These are phyloP conservation scores for Lathyrus tuberosus DNA, from an alignment of 306 rosid genomes.

Conservation along the genomic window DNA sequence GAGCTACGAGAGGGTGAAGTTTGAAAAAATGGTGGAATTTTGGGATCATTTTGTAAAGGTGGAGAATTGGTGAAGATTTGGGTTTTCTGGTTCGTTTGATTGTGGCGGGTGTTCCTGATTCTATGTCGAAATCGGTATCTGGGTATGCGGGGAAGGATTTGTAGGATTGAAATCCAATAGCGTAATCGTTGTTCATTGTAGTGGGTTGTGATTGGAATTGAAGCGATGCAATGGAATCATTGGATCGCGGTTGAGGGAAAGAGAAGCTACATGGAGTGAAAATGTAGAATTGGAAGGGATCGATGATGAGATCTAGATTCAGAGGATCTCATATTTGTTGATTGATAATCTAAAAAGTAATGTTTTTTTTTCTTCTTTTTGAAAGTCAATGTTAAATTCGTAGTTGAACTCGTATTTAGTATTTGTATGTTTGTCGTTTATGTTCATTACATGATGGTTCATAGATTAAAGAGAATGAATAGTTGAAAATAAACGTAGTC, in stretches of 20 bases:
- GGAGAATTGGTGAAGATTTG: constrained; percentile 39
- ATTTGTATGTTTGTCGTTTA: too few species aligned
- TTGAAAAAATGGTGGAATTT: constrained; percentile 59
- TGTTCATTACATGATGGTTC: too few species aligned
- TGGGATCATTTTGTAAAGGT: constrained; percentile 67
- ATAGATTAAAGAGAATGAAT: too few species aligned
- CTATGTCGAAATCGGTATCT: constrained; percentile 68
- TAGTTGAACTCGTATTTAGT: too few species aligned
- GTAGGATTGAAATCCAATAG: constrained; percentile 59
- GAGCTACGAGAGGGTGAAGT: constrained; percentile 59
- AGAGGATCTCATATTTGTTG: background rate
- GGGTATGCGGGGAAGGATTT: constrained; percentile 70
- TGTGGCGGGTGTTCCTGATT: constrained; percentile 52
- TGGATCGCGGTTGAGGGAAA: constrained; percentile 22
- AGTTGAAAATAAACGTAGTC: too few species aligned
- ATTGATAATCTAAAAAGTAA: too few species aligned
- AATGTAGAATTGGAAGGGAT: background rate
- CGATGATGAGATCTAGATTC: background rate
- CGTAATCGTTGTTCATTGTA: constrained; percentile 49
- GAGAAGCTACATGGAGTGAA: constrained; percentile 5
- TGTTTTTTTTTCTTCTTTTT: too few species aligned
- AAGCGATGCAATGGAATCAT: constrained; percentile 33
- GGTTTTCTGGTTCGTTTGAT: constrained; percentile 58
- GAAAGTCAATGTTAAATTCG: too few species aligned
- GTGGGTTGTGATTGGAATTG: background rate